These are phyloP conservation scores for Fistulinella prunicolor DNA, from an alignment of 768 basidiomycete genomes.

Conservation along the genomic window DNA sequence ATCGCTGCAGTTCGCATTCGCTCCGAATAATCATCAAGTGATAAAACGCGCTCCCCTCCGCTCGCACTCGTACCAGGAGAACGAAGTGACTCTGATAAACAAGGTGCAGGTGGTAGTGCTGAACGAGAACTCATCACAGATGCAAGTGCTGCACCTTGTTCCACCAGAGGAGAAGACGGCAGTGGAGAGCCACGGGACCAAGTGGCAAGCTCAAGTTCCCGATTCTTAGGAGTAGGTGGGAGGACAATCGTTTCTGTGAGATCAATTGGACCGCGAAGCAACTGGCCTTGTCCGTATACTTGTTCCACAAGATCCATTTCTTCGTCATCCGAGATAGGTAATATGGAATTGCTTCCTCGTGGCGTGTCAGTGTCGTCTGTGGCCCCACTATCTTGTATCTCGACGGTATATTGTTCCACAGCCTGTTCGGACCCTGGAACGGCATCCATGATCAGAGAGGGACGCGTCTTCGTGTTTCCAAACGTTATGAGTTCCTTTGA, in stretches of 20 bases:
- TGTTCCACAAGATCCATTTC: slow-evolving; percentile 98
- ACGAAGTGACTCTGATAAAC: slow-evolving; percentile 1
- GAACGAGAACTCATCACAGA: slow-evolving; percentile 13
- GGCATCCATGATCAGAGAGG: slow-evolving; percentile 19
- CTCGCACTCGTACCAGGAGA: slow-evolving; percentile 2
- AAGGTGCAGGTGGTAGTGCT: background rate
- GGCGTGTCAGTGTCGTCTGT: slow-evolving; percentile 15
- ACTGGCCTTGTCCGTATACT: slow-evolving; percentile 77
- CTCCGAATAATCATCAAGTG: slow-evolving; percentile 96
- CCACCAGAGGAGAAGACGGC: slow-evolving; percentile 45
- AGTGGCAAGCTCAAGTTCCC: slow-evolving; percentile 78
- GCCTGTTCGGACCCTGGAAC: slow-evolving; percentile 31
- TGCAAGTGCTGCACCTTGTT: slow-evolving; percentile 32
- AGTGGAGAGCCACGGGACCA: slow-evolving; percentile 64
- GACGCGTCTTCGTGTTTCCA: slow-evolving; percentile 21
- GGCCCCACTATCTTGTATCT: slow-evolving; percentile 19
- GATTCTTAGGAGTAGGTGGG: slow-evolving; percentile 82
- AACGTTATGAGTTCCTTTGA: slow-evolving; percentile 56
- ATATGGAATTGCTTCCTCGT: slow-evolving; percentile 19
- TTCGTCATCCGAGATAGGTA: slow-evolving; percentile 53
- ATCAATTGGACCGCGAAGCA: slow-evolving; percentile 71
- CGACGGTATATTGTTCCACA: slow-evolving; percentile 28
- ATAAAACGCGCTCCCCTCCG: slow-evolving; percentile 42
- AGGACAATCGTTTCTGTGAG: slow-evolving; percentile 82
- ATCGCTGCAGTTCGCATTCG: slow-evolving; percentile 98